These are phyloP conservation scores for Skeletonema potamos DNA, from an alignment of 108 stramenopile species.

Conservation along the genomic window DNA sequence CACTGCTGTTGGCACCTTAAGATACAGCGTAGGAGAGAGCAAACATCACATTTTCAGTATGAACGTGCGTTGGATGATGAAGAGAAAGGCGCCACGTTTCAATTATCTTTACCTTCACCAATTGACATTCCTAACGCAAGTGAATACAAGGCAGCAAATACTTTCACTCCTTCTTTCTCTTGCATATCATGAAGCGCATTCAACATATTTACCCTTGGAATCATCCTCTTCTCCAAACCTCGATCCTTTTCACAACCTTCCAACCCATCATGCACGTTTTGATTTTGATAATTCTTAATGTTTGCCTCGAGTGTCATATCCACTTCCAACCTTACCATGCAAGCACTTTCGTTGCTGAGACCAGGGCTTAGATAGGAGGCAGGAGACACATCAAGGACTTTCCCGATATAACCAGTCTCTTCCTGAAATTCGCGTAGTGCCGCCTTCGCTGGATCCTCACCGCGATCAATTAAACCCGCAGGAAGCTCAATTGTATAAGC, in stretches of 20 bases:
- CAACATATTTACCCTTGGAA: constrained; percentile 24
- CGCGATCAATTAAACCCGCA: constrained; percentile 77
- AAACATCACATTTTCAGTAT: neutral
- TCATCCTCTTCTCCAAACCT: constrained; percentile 39
- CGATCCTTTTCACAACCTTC: constrained; percentile 43
- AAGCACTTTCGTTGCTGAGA: constrained; percentile 62
- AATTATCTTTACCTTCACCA: neutral
- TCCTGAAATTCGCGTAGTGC: constrained; percentile 67
- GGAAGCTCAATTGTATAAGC: constrained; percentile 68
- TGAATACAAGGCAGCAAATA: constrained; percentile 45
- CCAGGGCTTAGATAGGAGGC: constrained; percentile 67
- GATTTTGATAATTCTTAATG: neutral
- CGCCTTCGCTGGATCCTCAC: constrained; percentile 45
- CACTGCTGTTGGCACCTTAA: neutral
- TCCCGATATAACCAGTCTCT: constrained; percentile 74
- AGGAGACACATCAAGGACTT: constrained; percentile 25
- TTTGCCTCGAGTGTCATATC: constrained; percentile 39
- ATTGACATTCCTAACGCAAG: constrained; percentile 43
- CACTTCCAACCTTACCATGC: constrained; percentile 56
- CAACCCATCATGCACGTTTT: constrained; percentile 3
- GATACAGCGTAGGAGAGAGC: neutral
- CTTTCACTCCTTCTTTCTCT: constrained; percentile 29
- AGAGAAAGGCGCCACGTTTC: neutral
- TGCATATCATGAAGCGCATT: constrained; percentile 35
- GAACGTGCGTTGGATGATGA: neutral